Base-by-base conservation (phyloP, 805 yeast species). In the Metschnikowia kunwiensis region DNA sequence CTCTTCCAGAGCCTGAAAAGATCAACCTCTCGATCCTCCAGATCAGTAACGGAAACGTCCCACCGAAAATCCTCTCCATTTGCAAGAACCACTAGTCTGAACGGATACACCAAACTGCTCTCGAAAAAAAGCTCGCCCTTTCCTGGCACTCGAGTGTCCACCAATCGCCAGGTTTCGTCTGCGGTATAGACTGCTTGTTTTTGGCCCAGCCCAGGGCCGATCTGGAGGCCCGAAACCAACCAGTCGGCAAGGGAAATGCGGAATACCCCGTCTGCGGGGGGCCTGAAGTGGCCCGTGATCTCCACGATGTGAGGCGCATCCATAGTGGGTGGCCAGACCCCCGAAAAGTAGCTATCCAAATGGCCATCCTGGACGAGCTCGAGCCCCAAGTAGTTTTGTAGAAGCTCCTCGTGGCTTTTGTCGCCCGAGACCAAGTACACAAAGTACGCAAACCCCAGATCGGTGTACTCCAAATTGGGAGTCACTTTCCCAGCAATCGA, bases 1-100 rank as follows among this genome's bases (percentile, higher is more conserved):
- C 24, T n/a, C 11, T 27, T 14, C 30, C 30, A 27, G 7, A 27
- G 13, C 7, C 30, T 22, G 11, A 27, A 27, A 17, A 27, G 23
- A 27, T 27, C 30, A 18, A 17, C 22, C 7, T 16, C 23, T 13
- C 7, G 8, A 11, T 22, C 30, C 8, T 10, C 10, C 6, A 12
- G 21, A n/a, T 27, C 30, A 10, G 11, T 16, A 4, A 18, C 22
- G 2, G 20, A 10, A 13, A 27, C 11, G 6, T n/a, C 18, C 30
- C 30, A 27, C 8, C 15, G 13, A 12, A 18, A 12, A 7, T 10
- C 16, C 5, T 11, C 15, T 11, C 11, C 9, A 13, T 27, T 15
- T 17, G 23, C 30, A 16, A 27, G 22, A 5, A 27, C 22, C 1
- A 27, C 30, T 9, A 27, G 12, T 17, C 30, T 17, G 22, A 27